phyloP scores from a whole-genome alignment of 768 basidiomycete species.

The Mycena floridula region DNA sequence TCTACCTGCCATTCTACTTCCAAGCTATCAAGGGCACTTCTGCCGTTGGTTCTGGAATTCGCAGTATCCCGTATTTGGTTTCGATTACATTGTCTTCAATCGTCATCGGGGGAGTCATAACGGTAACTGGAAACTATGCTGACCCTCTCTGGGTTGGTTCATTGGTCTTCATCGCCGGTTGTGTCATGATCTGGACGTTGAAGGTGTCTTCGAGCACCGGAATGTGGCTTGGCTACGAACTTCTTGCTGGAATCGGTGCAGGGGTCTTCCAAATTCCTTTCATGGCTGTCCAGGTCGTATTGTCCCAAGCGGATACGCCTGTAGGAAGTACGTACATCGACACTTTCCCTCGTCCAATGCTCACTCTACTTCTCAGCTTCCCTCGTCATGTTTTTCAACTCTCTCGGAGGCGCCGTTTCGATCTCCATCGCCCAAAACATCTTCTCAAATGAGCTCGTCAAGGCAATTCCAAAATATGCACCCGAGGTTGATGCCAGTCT shows the following conservation, averaged over 20 bases:
- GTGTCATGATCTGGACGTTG: conserved; percentile 25
- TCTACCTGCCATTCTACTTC: conserved; percentile 20
- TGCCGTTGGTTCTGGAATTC: conserved; percentile 21
- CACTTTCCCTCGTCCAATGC: background rate
- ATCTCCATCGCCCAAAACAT: conserved; percentile 8
- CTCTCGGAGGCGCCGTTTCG: conserved; percentile 5
- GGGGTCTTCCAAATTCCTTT: conserved; percentile 8
- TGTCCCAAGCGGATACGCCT: conserved; percentile 5
- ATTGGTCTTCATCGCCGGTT: conserved; percentile 23
- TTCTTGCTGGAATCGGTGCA: conserved; percentile 4
- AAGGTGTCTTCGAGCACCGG: conserved; percentile 9
- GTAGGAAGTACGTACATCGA: conserved; percentile 6
- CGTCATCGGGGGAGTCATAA: conserved; percentile 29
- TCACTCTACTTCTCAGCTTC: background rate
- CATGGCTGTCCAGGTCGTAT: conserved; percentile 8
- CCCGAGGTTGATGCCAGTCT: conserved; percentile 3
- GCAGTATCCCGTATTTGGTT: conserved; percentile 24
- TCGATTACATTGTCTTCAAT: conserved; percentile 31
- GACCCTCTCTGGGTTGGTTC: conserved; percentile 18
- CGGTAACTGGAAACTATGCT: conserved; percentile 26
- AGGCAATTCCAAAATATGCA: conserved; percentile 3
- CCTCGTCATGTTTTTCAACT: conserved; percentile 8
- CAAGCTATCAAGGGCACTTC: conserved; percentile 30
- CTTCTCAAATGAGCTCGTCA: conserved; percentile 6
- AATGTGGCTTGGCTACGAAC: conserved; percentile 8